These are phyloP conservation scores for Skeletonema marinoi DNA, from an alignment of 108 stramenopile species.

Conservation along the genomic window DNA sequence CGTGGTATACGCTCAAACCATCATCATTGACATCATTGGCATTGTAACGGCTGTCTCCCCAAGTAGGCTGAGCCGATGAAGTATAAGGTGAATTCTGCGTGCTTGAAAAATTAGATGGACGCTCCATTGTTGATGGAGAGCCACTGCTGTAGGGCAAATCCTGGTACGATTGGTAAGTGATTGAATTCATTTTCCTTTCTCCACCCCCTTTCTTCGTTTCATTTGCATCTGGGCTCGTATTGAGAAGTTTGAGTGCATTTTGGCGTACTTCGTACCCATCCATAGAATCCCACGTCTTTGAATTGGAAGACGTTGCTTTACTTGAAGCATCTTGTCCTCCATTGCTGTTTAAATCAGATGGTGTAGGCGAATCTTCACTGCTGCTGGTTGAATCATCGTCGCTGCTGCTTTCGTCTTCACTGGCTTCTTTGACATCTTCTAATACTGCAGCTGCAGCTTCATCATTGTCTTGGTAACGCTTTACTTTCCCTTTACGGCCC, in stretches of 20 bases:
- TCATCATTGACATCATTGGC: neutral
- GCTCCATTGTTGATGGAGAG: neutral
- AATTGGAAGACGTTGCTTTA: neutral
- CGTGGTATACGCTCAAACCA: conserved; percentile 13
- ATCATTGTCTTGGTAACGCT: neutral
- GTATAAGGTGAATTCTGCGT: neutral
- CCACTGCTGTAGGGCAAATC: neutral
- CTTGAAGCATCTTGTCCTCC: neutral
- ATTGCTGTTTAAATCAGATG: neutral
- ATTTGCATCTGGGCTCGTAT: neutral
- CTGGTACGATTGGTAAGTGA: neutral
- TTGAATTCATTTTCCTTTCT: neutral
- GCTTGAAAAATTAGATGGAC: neutral
- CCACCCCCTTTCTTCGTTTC: neutral
- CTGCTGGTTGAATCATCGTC: neutral
- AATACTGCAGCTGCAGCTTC: neutral
- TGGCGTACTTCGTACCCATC: neutral
- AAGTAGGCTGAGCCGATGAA: neutral
- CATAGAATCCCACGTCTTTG: neutral
- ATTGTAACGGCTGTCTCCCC: neutral
- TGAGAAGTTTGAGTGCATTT: neutral
- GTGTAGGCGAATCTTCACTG: neutral
- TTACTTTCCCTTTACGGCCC: neutral
- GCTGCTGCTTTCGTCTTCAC: neutral
- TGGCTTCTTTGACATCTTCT: neutral